Conservation (phyloP, 2,329 filamentous ascomycete species). For the Immersiporthe knoxdaviesiana region DNA sequence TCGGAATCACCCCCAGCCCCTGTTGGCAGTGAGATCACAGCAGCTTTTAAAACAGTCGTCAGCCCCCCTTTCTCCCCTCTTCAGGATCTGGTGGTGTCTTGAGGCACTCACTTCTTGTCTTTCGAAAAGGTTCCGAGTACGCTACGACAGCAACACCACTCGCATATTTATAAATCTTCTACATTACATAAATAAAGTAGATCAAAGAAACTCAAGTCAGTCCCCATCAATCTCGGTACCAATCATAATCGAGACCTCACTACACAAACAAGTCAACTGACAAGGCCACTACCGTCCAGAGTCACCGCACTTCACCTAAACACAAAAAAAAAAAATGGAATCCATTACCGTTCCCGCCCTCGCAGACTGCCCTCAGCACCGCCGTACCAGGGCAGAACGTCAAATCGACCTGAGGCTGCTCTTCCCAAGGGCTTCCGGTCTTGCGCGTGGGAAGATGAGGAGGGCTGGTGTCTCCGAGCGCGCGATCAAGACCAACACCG, state of each 20-base stretch:
- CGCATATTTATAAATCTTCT: background rate
- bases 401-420: conserved; percentile 13
- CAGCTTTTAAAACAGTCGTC: background rate
- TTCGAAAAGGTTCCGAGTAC: background rate
- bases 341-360: conserved; percentile 16
- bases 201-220: background rate
- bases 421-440: conserved; percentile 26
- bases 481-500: conserved; percentile 24
- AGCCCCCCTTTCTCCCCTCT: background rate
- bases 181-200: background rate
- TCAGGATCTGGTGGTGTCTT: background rate
- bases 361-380: conserved; percentile 19
- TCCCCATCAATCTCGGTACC: background rate
- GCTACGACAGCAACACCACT: background rate
- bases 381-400: conserved; percentile 19
- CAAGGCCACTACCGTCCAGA: background rate
- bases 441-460: conserved; percentile 28
- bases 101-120: background rate
- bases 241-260: background rate
- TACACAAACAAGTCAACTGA: background rate
- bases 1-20: background rate
- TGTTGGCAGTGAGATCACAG: background rate
- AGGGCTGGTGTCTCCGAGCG: conserved; percentile 25
- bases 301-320: background rate
- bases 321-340: conserved; percentile 13